Percentiles rank a stretch among this genome's conserved stretches.
Evolutionary conservation across 108 stramenopile species (phyloP).

Genomic region (Chaetoceros tenuissimus): DNA sequence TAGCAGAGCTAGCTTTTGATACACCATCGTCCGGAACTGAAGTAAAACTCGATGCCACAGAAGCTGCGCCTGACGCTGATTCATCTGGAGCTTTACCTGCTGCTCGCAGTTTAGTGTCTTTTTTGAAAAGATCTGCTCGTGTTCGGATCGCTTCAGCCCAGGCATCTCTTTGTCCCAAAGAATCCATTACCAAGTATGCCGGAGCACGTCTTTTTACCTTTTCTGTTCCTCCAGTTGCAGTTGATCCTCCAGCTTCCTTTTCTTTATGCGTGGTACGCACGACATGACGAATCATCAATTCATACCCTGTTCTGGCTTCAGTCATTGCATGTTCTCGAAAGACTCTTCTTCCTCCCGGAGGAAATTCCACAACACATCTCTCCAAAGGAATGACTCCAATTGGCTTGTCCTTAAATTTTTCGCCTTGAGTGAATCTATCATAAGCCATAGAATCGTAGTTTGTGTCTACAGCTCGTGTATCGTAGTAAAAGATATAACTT

Average conservation of each 20-base stretch:
- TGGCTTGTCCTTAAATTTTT: conserved; percentile 34
- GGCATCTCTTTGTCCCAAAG: conserved; percentile 42
- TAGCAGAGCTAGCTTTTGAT: conserved; percentile 2
- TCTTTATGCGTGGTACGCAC: conserved; percentile 3
- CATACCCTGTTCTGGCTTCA: conserved; percentile 68
- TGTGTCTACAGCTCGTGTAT: conserved; percentile 31
- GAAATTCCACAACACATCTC: conserved; percentile 50
- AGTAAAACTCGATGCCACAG: too few species aligned
- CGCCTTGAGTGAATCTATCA: conserved; percentile 20
- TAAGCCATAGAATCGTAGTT: conserved; percentile 12
- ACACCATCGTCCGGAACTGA: background rate
- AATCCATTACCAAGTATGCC: conserved; percentile 56
- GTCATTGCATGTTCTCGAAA: conserved; percentile 84
- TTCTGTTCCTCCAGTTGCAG: background rate
- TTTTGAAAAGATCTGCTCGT: conserved; percentile 29
- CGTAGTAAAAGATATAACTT: conserved; percentile 64
- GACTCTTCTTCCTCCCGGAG: conserved; percentile 75
- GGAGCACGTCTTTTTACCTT: conserved; percentile 13
- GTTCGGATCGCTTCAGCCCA: conserved; percentile 60
- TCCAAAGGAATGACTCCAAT: conserved; percentile 64
- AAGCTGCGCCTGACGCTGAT: background rate
- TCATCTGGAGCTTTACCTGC: background rate
- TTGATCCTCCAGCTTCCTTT: conserved; percentile 11
- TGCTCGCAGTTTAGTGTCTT: conserved; percentile 25
- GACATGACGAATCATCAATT: conserved; percentile 47